Percentiles rank a stretch among this genome's conserved stretches.
These are phyloP conservation scores for Vigna trinervia DNA, from an alignment of 306 rosid genomes.

Conservation along the genomic window DNA sequence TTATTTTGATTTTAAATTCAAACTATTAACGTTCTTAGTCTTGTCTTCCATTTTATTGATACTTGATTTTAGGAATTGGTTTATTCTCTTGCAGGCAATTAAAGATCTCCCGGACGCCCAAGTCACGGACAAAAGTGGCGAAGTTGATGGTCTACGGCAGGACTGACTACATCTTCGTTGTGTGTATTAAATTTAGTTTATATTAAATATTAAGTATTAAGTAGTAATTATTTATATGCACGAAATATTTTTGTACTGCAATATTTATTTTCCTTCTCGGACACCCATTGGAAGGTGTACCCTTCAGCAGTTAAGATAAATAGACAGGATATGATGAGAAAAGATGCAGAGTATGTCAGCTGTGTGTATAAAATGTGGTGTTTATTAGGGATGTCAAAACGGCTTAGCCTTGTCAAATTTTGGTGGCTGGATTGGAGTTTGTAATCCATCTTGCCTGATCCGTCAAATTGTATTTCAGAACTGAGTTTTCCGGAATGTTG, in stretches of 20 bases:
- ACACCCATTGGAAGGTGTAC: not conserved
- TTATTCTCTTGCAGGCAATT: conserved; percentile 57
- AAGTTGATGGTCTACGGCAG: conserved; percentile 39
- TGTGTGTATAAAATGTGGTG: not conserved
- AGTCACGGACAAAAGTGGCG: conserved; percentile 30
- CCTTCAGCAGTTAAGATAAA: not conserved
- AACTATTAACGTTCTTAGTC: not conserved
- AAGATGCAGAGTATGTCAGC: too few species aligned
- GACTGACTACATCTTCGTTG: conserved; percentile 26
- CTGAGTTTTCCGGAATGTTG: too few species aligned
- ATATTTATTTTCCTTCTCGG: not conserved
- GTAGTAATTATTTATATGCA: not conserved
- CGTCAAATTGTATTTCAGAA: too few species aligned
- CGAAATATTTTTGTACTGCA: not conserved
- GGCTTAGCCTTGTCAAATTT: too few species aligned
- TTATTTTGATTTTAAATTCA: conserved; percentile 26
- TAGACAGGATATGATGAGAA: not conserved
- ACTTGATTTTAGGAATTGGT: conserved; percentile 7
- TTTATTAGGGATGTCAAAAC: too few species aligned
- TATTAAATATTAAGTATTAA: not conserved
- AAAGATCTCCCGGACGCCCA: conserved; percentile 60
- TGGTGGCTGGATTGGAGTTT: too few species aligned
- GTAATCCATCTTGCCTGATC: too few species aligned
- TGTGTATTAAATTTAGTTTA: conserved; percentile 17
- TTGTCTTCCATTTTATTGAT: not conserved